Evolutionary conservation across 495 filamentous ascomycete species (phyloP).

Genomic region (Neurospora hispaniola): DNA sequence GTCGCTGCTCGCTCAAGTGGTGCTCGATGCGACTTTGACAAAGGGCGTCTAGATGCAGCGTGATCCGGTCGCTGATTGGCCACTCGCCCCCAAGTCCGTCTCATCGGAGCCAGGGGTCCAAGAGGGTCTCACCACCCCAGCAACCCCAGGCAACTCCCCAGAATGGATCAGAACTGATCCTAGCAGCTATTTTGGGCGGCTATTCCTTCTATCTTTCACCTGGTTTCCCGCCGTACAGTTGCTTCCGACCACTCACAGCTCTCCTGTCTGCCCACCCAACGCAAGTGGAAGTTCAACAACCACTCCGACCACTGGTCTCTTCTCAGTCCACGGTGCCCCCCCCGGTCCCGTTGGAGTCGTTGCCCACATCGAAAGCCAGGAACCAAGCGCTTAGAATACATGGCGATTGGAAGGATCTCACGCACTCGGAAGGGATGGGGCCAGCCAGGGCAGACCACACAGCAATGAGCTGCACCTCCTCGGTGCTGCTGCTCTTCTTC

Average conservation of each 20-base stretch:
- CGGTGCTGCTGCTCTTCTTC: background rate
- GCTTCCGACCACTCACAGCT: slow-evolving; percentile 11
- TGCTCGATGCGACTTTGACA: background rate
- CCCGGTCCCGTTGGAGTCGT: background rate
- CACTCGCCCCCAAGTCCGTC: background rate
- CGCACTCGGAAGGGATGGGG: background rate
- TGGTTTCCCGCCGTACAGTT: slow-evolving; percentile 5
- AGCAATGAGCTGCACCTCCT: background rate
- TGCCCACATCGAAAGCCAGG: background rate
- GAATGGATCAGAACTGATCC: background rate
- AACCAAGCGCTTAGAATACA: background rate
- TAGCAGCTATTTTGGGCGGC: slow-evolving; percentile 20
- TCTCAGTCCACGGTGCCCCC: background rate
- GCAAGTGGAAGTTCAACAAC: background rate
- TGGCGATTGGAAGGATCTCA: background rate
- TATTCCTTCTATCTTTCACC: slow-evolving; percentile 5
- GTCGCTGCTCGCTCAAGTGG: background rate
- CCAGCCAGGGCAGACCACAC: background rate
- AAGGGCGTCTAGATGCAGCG: slow-evolving; percentile 24
- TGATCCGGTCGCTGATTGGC: slow-evolving; percentile 20
- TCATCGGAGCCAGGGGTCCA: background rate
- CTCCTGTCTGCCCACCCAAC: background rate
- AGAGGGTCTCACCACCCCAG: background rate
- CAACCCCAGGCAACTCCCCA: background rate
- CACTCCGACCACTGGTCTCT: background rate